phyloP scores from a whole-genome alignment of 108 stramenopile species.

The Pseudonitzschia pungens region DNA sequence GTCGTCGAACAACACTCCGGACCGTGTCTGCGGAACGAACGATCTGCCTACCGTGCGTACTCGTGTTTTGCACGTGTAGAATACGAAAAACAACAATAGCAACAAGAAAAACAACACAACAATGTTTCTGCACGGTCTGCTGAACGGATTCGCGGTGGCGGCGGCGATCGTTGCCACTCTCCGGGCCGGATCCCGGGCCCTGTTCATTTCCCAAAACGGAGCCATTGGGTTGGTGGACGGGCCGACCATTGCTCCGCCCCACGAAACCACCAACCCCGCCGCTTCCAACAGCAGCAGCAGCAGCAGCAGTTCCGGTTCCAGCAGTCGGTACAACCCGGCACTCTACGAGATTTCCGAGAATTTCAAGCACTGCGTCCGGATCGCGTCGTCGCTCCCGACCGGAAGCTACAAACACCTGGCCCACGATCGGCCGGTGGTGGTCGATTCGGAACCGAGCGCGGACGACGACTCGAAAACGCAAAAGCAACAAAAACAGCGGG shows the following conservation, averaged over 20 bases:
- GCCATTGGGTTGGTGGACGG: conserved; percentile 76
- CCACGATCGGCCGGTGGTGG: background rate
- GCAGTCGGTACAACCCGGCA: conserved; percentile 34
- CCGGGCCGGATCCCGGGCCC: conserved; percentile 64
- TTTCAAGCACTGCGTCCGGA: conserved; percentile 59
- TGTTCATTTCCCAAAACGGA: conserved; percentile 46
- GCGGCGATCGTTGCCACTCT: conserved; percentile 59
- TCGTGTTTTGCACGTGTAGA: too few species aligned
- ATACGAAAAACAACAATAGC: too few species aligned
- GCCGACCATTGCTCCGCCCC: conserved; percentile 46
- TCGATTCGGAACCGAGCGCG: background rate
- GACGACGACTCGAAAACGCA: background rate
- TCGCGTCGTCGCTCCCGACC: conserved; percentile 10
- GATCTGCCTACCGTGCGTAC: too few species aligned
- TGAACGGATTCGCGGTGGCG: conserved; percentile 23
- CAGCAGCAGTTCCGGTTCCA: background rate
- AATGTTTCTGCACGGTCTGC: background rate
- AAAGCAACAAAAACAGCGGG: background rate
- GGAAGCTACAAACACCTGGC: background rate
- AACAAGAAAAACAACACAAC: too few species aligned
- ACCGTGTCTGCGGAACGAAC: too few species aligned
- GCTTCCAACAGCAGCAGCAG: background rate
- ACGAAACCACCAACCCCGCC: too few species aligned
- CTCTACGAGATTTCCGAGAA: conserved; percentile 65
- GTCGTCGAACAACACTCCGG: too few species aligned